Evolutionary conservation across 2,329 filamentous ascomycete genomes (phyloP).

Genomic region (Cercospora brassicicola): DNA sequence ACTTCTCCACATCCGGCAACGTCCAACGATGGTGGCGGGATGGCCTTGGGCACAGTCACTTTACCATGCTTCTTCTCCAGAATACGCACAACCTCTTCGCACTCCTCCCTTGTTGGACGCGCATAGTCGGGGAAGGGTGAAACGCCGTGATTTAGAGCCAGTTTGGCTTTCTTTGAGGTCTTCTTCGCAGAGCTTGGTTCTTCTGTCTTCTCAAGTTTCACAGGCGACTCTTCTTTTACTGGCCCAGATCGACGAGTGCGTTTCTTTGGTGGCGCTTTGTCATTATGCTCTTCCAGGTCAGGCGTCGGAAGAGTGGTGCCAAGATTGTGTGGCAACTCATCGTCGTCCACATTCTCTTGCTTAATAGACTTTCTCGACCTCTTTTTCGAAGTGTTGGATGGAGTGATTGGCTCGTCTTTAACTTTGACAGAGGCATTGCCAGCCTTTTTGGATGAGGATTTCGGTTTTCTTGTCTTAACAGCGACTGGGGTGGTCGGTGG

Average conservation of each 20-base stretch:
- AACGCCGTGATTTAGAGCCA: slow-evolving; percentile 49
- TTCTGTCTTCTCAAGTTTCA: slow-evolving; percentile 11
- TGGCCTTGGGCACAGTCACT: slow-evolving; percentile 62
- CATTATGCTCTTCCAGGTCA: slow-evolving; percentile 30
- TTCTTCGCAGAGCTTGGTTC: slow-evolving; percentile 37
- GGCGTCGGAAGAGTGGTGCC: slow-evolving; percentile 42
- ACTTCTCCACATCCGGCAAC: slow-evolving; percentile 71
- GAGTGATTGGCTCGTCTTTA: slow-evolving; percentile 13
- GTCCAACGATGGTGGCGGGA: slow-evolving; percentile 68
- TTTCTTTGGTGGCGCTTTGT: slow-evolving; percentile 33
- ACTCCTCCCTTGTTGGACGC: slow-evolving; percentile 67
- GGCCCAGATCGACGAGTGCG: slow-evolving; percentile 27
- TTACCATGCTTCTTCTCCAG: slow-evolving; percentile 67
- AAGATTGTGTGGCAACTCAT: slow-evolving; percentile 60
- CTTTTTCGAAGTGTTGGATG: slow-evolving; percentile 38
- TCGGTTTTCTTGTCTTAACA: slow-evolving; percentile 33
- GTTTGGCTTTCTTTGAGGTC: slow-evolving; percentile 44
- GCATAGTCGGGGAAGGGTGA: slow-evolving; percentile 68
- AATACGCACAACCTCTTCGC: slow-evolving; percentile 66
- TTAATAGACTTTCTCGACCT: slow-evolving; percentile 40
- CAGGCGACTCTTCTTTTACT: slow-evolving; percentile 10
- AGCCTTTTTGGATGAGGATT: slow-evolving; percentile 25
- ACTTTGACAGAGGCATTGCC: slow-evolving; percentile 11
- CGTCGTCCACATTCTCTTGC: slow-evolving; percentile 42
- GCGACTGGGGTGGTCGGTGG: slow-evolving; percentile 44